Conservation (phyloP, 495 filamentous ascomycete genomes). For the Astrothelium macrocarpum region DNA sequence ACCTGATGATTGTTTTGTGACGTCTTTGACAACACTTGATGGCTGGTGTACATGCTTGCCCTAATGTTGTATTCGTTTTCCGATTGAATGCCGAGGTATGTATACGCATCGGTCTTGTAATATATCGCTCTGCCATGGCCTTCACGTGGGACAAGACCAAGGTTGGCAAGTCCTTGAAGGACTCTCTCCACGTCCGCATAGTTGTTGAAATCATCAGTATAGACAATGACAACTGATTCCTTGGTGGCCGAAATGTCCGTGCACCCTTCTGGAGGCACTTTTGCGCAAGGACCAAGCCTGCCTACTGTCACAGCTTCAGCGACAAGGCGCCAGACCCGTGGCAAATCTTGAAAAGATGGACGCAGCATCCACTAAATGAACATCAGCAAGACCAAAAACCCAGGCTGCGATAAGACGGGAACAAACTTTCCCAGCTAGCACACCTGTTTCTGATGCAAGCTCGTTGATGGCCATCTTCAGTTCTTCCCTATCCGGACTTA, state of each 20-base stretch:
- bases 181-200: constrained; percentile 58
- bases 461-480: constrained; percentile 46
- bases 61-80: constrained; percentile 60
- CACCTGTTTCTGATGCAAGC: constrained; percentile 45
- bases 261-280: constrained; percentile 37
- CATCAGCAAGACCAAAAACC: constrained; percentile 8
- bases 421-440: constrained; percentile 52
- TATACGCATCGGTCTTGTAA: constrained; percentile 77
- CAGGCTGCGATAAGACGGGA: not conserved
- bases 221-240: constrained; percentile 55
- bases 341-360: constrained; percentile 43
- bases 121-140: constrained; percentile 44
- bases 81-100: constrained; percentile 54
- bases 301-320: constrained; percentile 52
- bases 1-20: constrained; percentile 6
- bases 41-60: constrained; percentile 47
- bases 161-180: constrained; percentile 44
- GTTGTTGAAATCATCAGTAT: constrained; percentile 65
- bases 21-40: constrained; percentile 27
- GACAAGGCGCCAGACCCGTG: constrained; percentile 53
- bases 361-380: constrained; percentile 69
- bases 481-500: constrained; percentile 41
- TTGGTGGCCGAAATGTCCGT: constrained; percentile 34
- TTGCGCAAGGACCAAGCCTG: constrained; percentile 57
- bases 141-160: constrained; percentile 45